phyloP scores from a whole-genome alignment of 495 filamentous ascomycete species.

The Lophiostoma macrostomum region DNA sequence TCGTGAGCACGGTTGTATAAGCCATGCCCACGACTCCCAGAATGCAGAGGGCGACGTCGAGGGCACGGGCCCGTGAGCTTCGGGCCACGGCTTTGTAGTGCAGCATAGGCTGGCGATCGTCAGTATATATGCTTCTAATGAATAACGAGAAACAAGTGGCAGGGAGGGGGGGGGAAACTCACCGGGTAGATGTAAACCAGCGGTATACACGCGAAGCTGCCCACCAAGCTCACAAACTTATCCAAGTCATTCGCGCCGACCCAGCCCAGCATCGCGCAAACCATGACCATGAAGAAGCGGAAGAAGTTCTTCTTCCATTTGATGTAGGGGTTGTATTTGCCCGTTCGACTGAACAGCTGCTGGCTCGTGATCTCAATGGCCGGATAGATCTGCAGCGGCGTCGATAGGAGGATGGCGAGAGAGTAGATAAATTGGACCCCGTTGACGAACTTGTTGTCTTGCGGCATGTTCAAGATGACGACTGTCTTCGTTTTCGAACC shows the following conservation, averaged over 20 bases:
- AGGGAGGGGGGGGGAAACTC: slow-evolving; percentile 41
- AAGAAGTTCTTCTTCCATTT: slow-evolving; percentile 99
- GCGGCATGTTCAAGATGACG: slow-evolving; percentile 90
- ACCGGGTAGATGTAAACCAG: slow-evolving; percentile 97
- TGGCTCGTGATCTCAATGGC: slow-evolving; percentile 80
- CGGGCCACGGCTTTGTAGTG: slow-evolving; percentile 78
- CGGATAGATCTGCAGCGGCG: slow-evolving; percentile 93
- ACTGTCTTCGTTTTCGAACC: slow-evolving; percentile 94
- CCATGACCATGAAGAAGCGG: slow-evolving; percentile 82
- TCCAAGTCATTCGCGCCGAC: slow-evolving; percentile 88
- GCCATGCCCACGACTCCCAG: slow-evolving; percentile 83
- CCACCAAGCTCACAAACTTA: slow-evolving; percentile 93
- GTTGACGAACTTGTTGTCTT: slow-evolving; percentile 95
- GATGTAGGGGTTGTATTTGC: slow-evolving; percentile 92
- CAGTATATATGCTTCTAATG: not conserved
- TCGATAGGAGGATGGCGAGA: slow-evolving; percentile 87
- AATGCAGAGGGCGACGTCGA: slow-evolving; percentile 70
- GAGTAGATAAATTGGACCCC: slow-evolving; percentile 94
- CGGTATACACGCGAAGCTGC: slow-evolving; percentile 96
- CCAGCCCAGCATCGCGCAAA: slow-evolving; percentile 87
- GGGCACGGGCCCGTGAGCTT: slow-evolving; percentile 56
- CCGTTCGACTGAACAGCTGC: slow-evolving; percentile 73
- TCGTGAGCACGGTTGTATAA: slow-evolving; percentile 83
- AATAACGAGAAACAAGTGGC: not conserved
- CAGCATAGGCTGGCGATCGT: slow-evolving; percentile 66